Evolutionary conservation across 2,329 filamentous ascomycete species (phyloP), one percentile per base, ranked within the genome.

Genomic region (Talaromyces sp.): DNA sequence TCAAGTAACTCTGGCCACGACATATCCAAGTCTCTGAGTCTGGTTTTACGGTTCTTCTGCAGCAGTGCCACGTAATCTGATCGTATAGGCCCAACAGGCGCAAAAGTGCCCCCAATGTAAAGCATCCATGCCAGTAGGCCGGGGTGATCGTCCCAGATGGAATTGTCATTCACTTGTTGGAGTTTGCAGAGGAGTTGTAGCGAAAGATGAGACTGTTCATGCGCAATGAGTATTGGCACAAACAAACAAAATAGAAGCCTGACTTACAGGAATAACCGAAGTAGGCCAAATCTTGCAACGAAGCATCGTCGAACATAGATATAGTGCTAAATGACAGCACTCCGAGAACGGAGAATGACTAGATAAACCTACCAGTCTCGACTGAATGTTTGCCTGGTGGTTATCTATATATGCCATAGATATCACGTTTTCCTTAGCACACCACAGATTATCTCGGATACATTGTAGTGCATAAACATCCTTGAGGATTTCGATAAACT

Each of bases 311-410:
- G 80, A 78, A 61, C 75, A 79, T n/a, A 82, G 36, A 69, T 81
- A 82, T 8, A 77, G 76, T 1, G 77, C 80, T 1, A 81, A 70
- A 53, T 73, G 69, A n/a, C 77, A 80, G 63, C 75, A 79, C 1
- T 76, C 72, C 1, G 69, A 63, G 5, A 78, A 22, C 1, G 69
- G 47, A 0, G 71, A 76, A 0, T 15, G 1, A 10, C 68, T 69
- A 4, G 67, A 65, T 2, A 80, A 66, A 7, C 58, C 51, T 2
- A 70, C 53, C 0, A 82, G 69, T 36, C 78, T 73, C 0, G 79
- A 81, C 43, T 82, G 79, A 13, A 82, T 78, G 2, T 76, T 81
- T 45, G 79, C 80, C 40, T 73, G 73, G 8, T 81, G 79, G 38
- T 79, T 78, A 45, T 82, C 73, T 27, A 82, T 74, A 8, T 68